Evolutionary conservation across 306 rosid genomes (phyloP).

Genomic region (Fragaria iinumae): DNA sequence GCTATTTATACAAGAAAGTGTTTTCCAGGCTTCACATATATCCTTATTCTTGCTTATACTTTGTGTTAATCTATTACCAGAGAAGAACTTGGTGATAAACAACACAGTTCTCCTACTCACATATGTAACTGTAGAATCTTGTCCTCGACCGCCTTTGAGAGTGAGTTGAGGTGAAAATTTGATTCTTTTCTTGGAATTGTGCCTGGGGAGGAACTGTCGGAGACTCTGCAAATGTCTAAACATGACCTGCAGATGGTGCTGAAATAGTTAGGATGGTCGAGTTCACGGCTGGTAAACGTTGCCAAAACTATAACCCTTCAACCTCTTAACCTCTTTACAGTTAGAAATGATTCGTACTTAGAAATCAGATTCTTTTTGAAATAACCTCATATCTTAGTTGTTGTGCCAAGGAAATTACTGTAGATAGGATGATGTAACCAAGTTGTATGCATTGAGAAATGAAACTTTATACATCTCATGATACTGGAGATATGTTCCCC

Average conservation of each 20-base stretch:
- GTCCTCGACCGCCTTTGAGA: not conserved
- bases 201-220: not conserved
- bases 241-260: not conserved
- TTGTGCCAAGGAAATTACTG: not conserved
- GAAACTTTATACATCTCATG: not conserved
- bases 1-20: not conserved
- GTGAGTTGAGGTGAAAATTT: not conserved
- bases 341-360: not conserved
- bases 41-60: not conserved
- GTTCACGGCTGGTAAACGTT: not conserved
- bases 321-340: not conserved
- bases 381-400: not conserved
- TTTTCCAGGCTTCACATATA: not conserved
- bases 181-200: not conserved
- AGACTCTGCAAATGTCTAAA: not conserved
- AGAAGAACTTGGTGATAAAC: constrained; percentile 12
- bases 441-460: not conserved
- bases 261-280: not conserved
- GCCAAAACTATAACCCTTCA: not conserved
- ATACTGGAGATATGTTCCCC: not conserved
- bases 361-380: not conserved
- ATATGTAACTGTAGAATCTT: not conserved
- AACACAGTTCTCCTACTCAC: not conserved
- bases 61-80: not conserved
- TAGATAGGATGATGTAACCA: not conserved